Base-by-base conservation (phyloP, 2,329 filamentous ascomycete species). In the Monosporascus sp. region DNA sequence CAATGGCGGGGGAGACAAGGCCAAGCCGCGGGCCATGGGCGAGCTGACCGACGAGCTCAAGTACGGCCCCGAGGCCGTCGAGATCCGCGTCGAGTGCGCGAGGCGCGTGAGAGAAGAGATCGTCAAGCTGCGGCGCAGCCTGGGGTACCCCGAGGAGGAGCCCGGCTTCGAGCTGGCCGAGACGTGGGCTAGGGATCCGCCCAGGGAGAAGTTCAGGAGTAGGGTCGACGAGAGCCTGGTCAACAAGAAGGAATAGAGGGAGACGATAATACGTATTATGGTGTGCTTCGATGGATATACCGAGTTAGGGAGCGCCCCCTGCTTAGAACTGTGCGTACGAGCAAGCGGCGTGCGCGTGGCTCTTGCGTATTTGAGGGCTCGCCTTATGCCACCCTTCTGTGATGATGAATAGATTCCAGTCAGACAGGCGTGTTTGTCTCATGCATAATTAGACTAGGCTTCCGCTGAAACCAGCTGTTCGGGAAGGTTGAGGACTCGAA, bases 71-170 rank as follows among this genome's bases (percentile, higher is more conserved):
- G 91, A 97, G 71, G 93, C 90, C 0, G 80, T 88, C 51, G 80
- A 85, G 60, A 74, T 95, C 58, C 79, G 94, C 54, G 84, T 88
- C 51, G 90, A 96, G 69, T 90, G 93, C 48, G 91, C 93, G 2
- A 79, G 80, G 68, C 81, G 86, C 55, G 83, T 97, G 36, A 80
- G 94, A 48, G 80, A 88, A 52, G 88, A 95, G 67, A 87, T 99
- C 3, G 72, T 93, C 50, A 90, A 90, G 63, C 79, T 97, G 22
- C 81, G 93, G 57, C 78, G 83, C 59, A 79, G 79, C 45, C 74
- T 88, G 54, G 92, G 91, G 1, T 83, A 88, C 57, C 82, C 88
- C 1, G 91, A 96, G 55, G 87, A 95, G 61, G 90, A 96, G 61
- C 85, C 88, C 0, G 86, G 88, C 60, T 81, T 85, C 48, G 87